Percentiles rank a stretch among this genome's conserved stretches.
Conservation (phyloP, 2,329 filamentous ascomycete species). For the Colletotrichum tropicale region DNA sequence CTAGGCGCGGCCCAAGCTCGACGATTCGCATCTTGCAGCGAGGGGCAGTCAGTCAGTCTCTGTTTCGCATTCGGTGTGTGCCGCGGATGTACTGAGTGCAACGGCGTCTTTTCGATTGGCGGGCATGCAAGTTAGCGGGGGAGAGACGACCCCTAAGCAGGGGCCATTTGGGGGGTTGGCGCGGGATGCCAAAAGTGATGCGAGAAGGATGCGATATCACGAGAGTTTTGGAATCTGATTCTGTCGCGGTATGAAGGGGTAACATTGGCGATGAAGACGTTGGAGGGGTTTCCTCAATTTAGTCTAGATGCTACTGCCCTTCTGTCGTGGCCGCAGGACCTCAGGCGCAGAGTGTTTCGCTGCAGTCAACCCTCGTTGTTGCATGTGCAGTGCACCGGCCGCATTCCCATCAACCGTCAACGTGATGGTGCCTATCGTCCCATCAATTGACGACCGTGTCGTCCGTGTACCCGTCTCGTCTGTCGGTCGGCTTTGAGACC, state of each 20-base stretch:
- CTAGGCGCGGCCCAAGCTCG: background rate
- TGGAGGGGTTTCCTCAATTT: background rate
- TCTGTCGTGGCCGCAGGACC: background rate
- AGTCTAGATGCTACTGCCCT: background rate
- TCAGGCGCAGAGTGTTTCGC: constrained; percentile 10
- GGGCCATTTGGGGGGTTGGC: background rate
- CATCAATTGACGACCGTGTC: background rate
- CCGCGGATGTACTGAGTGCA: background rate
- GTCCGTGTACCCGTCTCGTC: background rate
- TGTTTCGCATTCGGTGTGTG: background rate
- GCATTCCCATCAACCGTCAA: background rate
- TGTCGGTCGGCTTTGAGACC: background rate
- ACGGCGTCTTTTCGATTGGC: background rate
- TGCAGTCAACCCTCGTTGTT: background rate
- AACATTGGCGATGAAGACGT: background rate
- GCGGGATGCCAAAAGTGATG: background rate
- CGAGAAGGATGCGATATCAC: constrained; percentile 1
- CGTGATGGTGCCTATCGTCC: background rate
- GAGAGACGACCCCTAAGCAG: background rate
- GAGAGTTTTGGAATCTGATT: background rate
- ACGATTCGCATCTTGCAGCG: background rate
- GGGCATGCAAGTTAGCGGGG: background rate
- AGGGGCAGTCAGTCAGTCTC: background rate
- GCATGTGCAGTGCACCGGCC: background rate
- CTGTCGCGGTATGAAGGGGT: background rate